Evolutionary conservation across 208 protist species (phyloP).

Genomic region (Crithidia acanthocephali): DNA sequence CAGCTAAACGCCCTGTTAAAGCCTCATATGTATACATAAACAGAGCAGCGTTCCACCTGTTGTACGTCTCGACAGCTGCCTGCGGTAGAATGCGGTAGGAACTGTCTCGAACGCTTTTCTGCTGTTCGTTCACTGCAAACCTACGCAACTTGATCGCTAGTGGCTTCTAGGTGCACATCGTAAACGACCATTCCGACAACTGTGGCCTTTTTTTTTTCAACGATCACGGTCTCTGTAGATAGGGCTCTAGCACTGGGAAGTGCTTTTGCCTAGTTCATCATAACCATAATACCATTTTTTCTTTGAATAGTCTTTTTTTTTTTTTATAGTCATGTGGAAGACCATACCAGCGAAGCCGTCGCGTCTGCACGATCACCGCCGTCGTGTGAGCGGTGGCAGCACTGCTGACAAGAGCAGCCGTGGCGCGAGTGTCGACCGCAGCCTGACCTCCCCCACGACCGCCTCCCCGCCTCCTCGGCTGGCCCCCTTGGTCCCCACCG

Average conservation of each 20-base stretch:
- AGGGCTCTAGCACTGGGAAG: no score
- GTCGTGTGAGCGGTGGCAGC: not conserved
- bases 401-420: not conserved
- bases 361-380: not conserved
- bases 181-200: no score
- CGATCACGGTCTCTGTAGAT: no score
- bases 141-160: not conserved
- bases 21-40: no score
- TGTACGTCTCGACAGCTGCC: no score
- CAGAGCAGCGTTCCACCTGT: no score
- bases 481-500: not conserved
- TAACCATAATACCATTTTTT: no score
- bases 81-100: not conserved
- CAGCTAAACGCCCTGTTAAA: no score
- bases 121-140: not conserved
- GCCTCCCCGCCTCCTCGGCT: not conserved
- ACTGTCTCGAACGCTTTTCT: not conserved
- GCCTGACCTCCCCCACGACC: not conserved
- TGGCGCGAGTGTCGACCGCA: not conserved
- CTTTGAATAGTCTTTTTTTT: not conserved
- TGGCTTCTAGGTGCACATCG: no score
- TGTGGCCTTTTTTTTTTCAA: not conserved
- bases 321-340: conserved; percentile 4
- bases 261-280: no score
- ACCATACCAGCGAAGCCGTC: conserved; percentile 1